These are phyloP conservation scores for Hypoxylon subgilvum DNA, from an alignment of 495 filamentous ascomycete species.

Conservation along the genomic window DNA sequence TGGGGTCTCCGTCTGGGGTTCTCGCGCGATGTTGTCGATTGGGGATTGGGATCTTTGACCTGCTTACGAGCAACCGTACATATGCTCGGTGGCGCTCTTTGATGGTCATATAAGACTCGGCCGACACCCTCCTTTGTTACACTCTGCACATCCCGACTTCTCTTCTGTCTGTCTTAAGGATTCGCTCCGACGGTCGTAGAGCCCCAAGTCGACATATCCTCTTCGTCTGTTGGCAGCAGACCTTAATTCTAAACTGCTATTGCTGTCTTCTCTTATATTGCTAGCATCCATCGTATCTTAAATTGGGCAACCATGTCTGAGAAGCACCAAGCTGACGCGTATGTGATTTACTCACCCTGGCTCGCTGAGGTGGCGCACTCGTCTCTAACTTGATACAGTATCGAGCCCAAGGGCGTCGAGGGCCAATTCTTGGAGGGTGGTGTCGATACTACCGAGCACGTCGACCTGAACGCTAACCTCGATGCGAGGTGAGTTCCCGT, in stretches of 20 bases:
- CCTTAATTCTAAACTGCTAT: too few relatives aligned
- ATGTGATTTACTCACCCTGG: constrained; percentile 1
- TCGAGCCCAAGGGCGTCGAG: constrained; percentile 43
- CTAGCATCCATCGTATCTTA: background rate
- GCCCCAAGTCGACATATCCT: background rate
- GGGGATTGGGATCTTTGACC: constrained; percentile 28
- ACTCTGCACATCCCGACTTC: constrained; percentile 4
- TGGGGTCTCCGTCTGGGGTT: constrained; percentile 32
- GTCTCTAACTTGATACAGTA: constrained; percentile 22
- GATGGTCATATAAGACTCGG: constrained; percentile 26
- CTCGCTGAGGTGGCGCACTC: background rate
- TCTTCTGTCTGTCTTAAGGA: constrained; percentile 14
- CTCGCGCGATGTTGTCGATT: constrained; percentile 12
- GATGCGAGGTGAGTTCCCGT: constrained; percentile 50
- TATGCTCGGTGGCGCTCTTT: constrained; percentile 21
- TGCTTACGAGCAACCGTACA: constrained; percentile 11
- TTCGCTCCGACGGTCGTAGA: constrained; percentile 8
- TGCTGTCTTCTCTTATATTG: too few relatives aligned
- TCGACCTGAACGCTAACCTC: constrained; percentile 54
- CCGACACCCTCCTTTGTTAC: constrained; percentile 16
- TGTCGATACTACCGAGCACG: constrained; percentile 39
- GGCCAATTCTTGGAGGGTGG: constrained; percentile 46
- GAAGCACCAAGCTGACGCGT: constrained; percentile 20
- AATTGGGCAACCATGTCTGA: constrained; percentile 20
- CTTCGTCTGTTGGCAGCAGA: constrained; percentile 15